These are phyloP conservation scores for Ophiostoma populinum DNA, from an alignment of 2,329 filamentous ascomycete genomes.

Conservation along the genomic window DNA sequence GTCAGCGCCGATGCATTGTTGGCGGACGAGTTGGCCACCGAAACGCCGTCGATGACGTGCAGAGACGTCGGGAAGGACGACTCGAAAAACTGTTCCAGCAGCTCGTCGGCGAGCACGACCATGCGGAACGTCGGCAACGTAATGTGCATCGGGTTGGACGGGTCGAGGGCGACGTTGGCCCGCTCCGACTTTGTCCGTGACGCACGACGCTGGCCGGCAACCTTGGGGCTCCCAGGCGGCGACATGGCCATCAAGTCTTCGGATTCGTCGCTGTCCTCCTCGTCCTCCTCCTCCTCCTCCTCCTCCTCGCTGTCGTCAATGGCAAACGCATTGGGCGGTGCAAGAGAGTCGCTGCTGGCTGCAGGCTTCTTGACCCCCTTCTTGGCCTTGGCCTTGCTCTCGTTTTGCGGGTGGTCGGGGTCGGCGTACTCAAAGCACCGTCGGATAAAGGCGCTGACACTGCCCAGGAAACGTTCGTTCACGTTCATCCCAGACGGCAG, in stretches of 20 bases:
- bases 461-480: constrained; percentile 80
- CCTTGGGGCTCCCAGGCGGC: constrained; percentile 21
- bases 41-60: constrained; percentile 54
- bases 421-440: constrained; percentile 97
- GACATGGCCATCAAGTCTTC: constrained; percentile 42
- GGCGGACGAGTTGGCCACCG: constrained; percentile 18
- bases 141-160: constrained; percentile 83
- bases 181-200: constrained; percentile 55
- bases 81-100: constrained; percentile 94
- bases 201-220: constrained; percentile 18
- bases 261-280: constrained; percentile 18
- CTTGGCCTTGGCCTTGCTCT: constrained; percentile 7
- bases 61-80: constrained; percentile 87
- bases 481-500: constrained; percentile 35
- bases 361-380: background rate
- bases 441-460: constrained; percentile 87
- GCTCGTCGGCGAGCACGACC: constrained; percentile 91
- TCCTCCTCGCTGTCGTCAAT: constrained; percentile 59
- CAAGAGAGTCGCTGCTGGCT: constrained; percentile 16
- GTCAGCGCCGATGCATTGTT: constrained; percentile 55
- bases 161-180: constrained; percentile 76
- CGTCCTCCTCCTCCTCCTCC: constrained; percentile 21
- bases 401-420: constrained; percentile 60
- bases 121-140: constrained; percentile 96
- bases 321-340: constrained; percentile 40